Conservation (phyloP, 1,284 basidiomycete species). For the Malassezia yamatoensis region DNA sequence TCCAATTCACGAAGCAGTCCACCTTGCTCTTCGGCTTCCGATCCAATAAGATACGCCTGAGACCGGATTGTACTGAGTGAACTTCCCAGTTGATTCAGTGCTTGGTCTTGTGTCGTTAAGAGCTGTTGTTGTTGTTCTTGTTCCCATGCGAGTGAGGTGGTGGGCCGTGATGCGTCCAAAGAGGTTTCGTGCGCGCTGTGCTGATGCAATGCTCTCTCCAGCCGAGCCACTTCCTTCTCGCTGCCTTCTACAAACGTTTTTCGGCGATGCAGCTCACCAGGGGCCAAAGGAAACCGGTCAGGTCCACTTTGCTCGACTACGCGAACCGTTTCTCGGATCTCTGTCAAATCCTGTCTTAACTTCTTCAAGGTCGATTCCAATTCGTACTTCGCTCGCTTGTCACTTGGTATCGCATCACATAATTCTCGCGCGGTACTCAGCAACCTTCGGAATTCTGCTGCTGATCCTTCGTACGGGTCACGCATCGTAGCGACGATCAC, state of each 20-base stretch:
- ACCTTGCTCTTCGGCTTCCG: conserved; percentile 42
- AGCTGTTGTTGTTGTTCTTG: conserved; percentile 40
- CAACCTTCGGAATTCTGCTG: conserved; percentile 31
- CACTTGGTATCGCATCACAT: neutral
- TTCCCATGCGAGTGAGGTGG: conserved; percentile 35
- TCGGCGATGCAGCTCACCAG: conserved; percentile 25
- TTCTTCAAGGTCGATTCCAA: conserved; percentile 29
- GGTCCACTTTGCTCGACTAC: conserved; percentile 39
- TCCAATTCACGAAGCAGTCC: conserved; percentile 42
- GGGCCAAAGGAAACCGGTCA: conserved; percentile 33
- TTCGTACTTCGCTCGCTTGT: conserved; percentile 21
- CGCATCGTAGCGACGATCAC: conserved; percentile 21
- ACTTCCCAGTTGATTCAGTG: conserved; percentile 35
- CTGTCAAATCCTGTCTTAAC: conserved; percentile 34
- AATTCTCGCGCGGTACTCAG: conserved; percentile 14
- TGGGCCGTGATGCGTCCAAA: neutral
- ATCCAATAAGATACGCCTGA: conserved; percentile 41
- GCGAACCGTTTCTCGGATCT: conserved; percentile 36
- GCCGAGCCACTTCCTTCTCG: conserved; percentile 22
- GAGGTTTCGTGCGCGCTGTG: neutral
- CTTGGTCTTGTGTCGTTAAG: conserved; percentile 38
- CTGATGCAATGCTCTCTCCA: neutral
- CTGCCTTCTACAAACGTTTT: conserved; percentile 29
- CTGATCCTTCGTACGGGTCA: conserved; percentile 45
- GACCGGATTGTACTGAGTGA: conserved; percentile 30